Conservation (phyloP, 106 monocot species). For the Phalaenopsis aphrodite region DNA sequence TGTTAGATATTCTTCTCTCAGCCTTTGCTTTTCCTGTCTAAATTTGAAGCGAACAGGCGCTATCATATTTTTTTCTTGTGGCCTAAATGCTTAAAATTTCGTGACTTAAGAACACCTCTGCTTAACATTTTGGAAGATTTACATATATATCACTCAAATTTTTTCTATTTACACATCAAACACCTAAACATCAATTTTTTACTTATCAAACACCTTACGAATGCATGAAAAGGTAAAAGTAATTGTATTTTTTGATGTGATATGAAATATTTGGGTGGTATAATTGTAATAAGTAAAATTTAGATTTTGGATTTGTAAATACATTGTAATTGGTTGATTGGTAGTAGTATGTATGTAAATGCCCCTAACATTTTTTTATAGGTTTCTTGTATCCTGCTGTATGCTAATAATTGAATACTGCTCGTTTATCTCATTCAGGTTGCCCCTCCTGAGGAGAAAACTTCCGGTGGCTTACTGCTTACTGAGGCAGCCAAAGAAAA, state of each 20-base stretch:
- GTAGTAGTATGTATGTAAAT: no score
- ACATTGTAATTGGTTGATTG: no score
- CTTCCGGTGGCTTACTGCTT: conserved; percentile 51
- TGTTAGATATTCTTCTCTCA: background rate
- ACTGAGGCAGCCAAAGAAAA: conserved; percentile 61
- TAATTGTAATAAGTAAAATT: no score
- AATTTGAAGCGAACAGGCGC: background rate
- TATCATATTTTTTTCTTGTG: background rate
- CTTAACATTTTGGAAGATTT: background rate
- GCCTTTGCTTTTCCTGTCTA: no score
- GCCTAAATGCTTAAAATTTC: background rate
- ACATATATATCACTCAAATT: no score
- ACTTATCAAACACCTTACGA: no score
- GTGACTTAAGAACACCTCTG: background rate
- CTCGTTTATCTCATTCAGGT: conserved; percentile 17
- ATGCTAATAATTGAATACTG: background rate
- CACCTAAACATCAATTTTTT: no score
- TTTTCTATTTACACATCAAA: no score
- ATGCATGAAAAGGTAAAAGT: no score
- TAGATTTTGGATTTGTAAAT: no score
- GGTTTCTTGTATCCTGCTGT: background rate
- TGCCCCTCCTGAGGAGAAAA: conserved; percentile 50
- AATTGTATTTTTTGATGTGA: no score
- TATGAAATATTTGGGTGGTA: no score
- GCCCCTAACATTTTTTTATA: background rate